Evolutionary conservation across 176 grass and related monocot species (phyloP).

Genomic region (Oryza glaberrima): DNA sequence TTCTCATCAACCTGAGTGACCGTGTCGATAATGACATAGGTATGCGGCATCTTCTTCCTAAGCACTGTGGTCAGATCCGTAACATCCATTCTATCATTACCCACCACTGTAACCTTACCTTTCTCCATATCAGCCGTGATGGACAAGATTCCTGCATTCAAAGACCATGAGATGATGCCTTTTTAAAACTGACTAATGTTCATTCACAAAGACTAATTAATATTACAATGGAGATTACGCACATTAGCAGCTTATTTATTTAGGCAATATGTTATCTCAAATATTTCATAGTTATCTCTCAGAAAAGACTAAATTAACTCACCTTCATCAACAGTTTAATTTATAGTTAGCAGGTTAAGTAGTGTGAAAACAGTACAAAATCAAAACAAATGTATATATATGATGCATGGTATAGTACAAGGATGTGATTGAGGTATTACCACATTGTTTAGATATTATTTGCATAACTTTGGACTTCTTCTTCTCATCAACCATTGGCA

Average conservation of each 20-base stretch:
- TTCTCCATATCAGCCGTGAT: neutral
- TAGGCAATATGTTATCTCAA: neutral
- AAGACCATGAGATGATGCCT: neutral
- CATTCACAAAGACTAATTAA: neutral
- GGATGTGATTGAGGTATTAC: neutral
- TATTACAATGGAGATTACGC: neutral
- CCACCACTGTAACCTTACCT: neutral
- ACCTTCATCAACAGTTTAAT: neutral
- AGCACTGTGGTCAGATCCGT: neutral
- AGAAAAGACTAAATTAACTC: neutral
- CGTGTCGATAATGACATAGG: neutral
- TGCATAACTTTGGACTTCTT: conserved; percentile 10
- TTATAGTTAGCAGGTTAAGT: neutral
- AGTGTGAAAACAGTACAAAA: neutral
- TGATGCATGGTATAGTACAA: neutral
- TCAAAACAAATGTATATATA: no score
- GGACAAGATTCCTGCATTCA: conserved; percentile 9
- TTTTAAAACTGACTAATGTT: neutral
- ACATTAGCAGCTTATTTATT: neutral
- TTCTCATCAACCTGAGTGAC: neutral
- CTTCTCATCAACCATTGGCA: neutral
- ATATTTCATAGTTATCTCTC: neutral
- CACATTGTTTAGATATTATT: neutral
- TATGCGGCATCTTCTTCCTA: neutral
- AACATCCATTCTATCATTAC: neutral